Percentiles rank a stretch among this genome's conserved stretches.
Conservation (phyloP, 2,329 filamentous ascomycete genomes). For the Talaromyces sp. region DNA sequence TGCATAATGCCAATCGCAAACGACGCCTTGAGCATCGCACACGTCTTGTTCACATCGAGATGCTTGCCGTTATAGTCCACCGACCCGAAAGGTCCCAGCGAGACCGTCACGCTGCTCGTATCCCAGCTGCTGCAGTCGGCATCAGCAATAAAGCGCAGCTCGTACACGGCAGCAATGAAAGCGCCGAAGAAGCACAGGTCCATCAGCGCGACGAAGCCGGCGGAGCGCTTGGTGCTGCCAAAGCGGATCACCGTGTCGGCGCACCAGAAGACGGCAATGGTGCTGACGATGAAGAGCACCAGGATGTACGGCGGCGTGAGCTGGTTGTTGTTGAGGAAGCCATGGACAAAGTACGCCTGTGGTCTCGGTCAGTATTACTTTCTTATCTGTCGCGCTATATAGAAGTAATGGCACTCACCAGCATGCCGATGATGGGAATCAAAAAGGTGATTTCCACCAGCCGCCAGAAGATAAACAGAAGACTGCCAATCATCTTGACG, state of each 20-base stretch:
- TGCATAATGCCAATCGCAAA: conserved; percentile 93
- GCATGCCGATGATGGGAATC: conserved; percentile 59
- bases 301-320: conserved; percentile 57
- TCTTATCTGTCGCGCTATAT: not conserved
- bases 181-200: conserved; percentile 58
- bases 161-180: conserved; percentile 57
- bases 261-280: conserved; percentile 56
- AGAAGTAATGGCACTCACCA: conserved; percentile 38
- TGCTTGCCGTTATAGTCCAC: conserved; percentile 44
- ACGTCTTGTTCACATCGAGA: conserved; percentile 63
- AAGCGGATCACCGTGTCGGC: conserved; percentile 57
- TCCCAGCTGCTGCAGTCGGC: conserved; percentile 63
- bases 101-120: conserved; percentile 48
- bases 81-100: conserved; percentile 57
- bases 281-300: conserved; percentile 59
- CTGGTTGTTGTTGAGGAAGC: conserved; percentile 50
- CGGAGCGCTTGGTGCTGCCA: conserved; percentile 53
- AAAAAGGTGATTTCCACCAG: conserved; percentile 56
- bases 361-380: not conserved
- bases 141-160: conserved; percentile 50
- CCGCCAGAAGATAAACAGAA: conserved; percentile 59
- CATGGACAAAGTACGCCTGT: conserved; percentile 55
- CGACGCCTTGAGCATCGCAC: conserved; percentile 83
- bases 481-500: conserved; percentile 43
- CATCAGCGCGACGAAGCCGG: conserved; percentile 54